phyloP scores from a whole-genome alignment of 2,329 filamentous ascomycete genomes.

The Saccharata proteae region DNA sequence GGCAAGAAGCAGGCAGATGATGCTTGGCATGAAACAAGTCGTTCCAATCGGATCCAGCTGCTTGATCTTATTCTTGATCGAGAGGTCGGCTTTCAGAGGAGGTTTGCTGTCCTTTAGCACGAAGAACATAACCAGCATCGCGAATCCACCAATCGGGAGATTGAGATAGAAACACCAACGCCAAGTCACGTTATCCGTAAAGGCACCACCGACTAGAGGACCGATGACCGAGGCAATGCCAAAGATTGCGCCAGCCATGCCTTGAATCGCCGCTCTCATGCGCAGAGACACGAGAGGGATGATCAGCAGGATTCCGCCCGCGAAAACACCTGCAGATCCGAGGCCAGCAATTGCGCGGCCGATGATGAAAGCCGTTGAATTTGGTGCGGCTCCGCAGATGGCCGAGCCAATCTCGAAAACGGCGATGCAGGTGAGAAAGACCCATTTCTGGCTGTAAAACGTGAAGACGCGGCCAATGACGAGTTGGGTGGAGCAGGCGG shows the following conservation, averaged over 20 bases:
- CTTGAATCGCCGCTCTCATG: constrained; percentile 31
- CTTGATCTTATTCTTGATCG: constrained; percentile 16
- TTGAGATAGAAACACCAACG: constrained; percentile 43
- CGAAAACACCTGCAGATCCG: constrained; percentile 27
- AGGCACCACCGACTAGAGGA: constrained; percentile 35
- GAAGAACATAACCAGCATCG: constrained; percentile 29
- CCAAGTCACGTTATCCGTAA: constrained; percentile 34
- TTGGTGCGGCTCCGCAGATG: constrained; percentile 39
- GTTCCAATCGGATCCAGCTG: constrained; percentile 37
- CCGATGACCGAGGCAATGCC: constrained; percentile 37
- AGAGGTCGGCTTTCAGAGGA: constrained; percentile 17
- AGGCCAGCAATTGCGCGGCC: constrained; percentile 31
- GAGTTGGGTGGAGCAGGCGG: constrained; percentile 27
- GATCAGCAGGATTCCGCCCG: constrained; percentile 11
- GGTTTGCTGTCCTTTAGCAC: constrained; percentile 15
- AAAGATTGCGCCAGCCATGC: constrained; percentile 26
- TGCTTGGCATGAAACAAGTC: constrained; percentile 30
- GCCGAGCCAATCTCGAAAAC: constrained; percentile 41
- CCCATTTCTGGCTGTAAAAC: constrained; percentile 34
- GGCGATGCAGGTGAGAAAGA: constrained; percentile 31
- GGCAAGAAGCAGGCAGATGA: constrained; percentile 37
- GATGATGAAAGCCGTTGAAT: constrained; percentile 36
- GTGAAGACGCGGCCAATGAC: constrained; percentile 33
- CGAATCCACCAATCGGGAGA: constrained; percentile 37
- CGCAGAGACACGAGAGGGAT: constrained; percentile 26